Evolutionary conservation across 2,329 filamentous ascomycete genomes (phyloP).

Genomic region (Xylariaceae sp.): DNA sequence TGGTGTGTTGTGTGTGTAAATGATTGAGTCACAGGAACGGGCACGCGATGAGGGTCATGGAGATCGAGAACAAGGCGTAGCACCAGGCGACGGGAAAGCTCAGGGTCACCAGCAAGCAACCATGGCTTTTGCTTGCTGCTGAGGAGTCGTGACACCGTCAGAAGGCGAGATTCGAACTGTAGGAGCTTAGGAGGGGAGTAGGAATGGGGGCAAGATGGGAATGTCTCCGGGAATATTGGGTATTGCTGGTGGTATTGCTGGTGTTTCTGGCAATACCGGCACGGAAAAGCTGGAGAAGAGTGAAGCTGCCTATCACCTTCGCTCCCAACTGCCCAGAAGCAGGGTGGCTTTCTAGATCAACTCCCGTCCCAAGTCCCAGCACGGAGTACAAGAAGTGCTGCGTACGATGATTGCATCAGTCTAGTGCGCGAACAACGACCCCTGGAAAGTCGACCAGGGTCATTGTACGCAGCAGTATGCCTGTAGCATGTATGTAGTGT

Average conservation of each 20-base stretch:
- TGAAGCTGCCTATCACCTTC: conserved; percentile 2
- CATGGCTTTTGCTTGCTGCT: not conserved
- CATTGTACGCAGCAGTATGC: not conserved
- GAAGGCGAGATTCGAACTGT: conserved; percentile 1
- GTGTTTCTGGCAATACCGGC: not conserved
- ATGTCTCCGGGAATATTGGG: not conserved
- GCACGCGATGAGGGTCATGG: conserved; percentile 13
- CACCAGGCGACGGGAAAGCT: conserved; percentile 2
- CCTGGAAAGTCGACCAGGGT: conserved; percentile 7
- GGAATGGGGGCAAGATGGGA: not conserved
- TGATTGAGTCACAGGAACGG: conserved; percentile 5
- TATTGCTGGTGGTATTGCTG: not conserved
- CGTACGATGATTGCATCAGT: not conserved
- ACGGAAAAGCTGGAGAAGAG: not conserved
- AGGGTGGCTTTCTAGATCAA: not conserved
- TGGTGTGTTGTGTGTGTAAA: not conserved
- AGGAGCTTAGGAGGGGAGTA: not conserved
- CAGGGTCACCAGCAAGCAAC: not conserved
- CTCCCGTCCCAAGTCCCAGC: not conserved
- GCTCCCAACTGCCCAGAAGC: not conserved
- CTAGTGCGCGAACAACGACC: conserved; percentile 9
- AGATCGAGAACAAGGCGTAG: conserved; percentile 10
- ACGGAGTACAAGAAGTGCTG: too few relatives aligned
- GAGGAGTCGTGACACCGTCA: conserved; percentile 2
- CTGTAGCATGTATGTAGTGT: too few relatives aligned